Conservation (phyloP, 169 alveolate genomes). For the Plasmodium vinckei region DNA sequence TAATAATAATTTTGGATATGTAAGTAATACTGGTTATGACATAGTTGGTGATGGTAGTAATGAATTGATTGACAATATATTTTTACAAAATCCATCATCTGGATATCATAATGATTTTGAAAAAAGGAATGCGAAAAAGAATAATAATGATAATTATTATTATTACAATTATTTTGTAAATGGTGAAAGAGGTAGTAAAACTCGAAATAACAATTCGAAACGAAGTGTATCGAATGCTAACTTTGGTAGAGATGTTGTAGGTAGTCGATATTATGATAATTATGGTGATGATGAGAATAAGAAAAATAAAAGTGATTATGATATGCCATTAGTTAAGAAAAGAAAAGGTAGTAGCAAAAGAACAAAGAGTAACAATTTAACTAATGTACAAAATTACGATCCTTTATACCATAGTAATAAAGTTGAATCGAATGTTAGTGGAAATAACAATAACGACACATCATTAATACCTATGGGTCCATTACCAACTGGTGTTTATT, state of each 20-base stretch:
- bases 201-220: conserved; percentile 42
- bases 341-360: conserved; percentile 48
- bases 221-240: conserved; percentile 63
- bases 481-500: conserved; percentile 91
- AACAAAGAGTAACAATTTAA: conserved; percentile 58
- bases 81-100: not conserved
- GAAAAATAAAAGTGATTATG: conserved; percentile 70
- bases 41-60: not conserved
- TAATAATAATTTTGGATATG: not conserved
- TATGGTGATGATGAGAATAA: conserved; percentile 46
- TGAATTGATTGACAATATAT: not conserved
- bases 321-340: conserved; percentile 19
- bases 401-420: conserved; percentile 12
- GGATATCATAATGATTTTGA: conserved; percentile 31
- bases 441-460: conserved; percentile 79
- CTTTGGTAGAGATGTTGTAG: conserved; percentile 16
- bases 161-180: conserved; percentile 43
- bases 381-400: conserved; percentile 42
- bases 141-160: conserved; percentile 20
- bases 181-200: conserved; percentile 21
- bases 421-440: conserved; percentile 15
- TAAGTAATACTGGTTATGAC: not conserved
- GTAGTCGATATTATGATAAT: conserved; percentile 27
- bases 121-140: conserved; percentile 17
- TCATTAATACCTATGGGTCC: conserved; percentile 88